Percentiles rank a stretch among this genome's conserved stretches.
Evolutionary conservation across 2,329 filamentous ascomycete genomes (phyloP).

Genomic region (Sphaerulina populicola): DNA sequence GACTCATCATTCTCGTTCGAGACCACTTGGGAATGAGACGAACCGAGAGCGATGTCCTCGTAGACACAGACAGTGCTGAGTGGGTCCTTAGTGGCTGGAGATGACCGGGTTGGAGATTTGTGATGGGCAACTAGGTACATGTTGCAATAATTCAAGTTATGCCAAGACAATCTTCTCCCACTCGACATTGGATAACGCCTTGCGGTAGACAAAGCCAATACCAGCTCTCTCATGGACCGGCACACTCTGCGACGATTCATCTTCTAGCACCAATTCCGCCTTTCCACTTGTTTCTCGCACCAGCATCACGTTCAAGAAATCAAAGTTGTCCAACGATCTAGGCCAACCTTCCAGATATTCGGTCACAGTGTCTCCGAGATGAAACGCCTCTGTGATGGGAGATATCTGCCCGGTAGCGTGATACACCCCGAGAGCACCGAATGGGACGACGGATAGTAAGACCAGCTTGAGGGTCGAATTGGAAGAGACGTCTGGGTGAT

Average conservation of each 20-base stretch:
- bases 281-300: neutral
- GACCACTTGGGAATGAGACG: too few relatives aligned
- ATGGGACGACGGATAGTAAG: neutral
- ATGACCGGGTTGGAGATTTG: slow-evolving; percentile 34
- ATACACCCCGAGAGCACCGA: neutral
- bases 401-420: neutral
- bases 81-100: slow-evolving; percentile 27
- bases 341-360: neutral
- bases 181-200: neutral
- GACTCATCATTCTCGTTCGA: too few relatives aligned
- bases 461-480: neutral
- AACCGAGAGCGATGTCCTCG: too few relatives aligned
- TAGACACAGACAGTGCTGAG: neutral
- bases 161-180: neutral
- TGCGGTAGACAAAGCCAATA: neutral
- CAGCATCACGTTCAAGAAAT: neutral
- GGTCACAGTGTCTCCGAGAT: neutral
- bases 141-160: neutral
- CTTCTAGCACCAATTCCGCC: neutral
- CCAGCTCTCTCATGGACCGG: neutral
- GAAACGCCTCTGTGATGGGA: neutral
- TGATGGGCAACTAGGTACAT: slow-evolving; percentile 29
- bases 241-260: neutral
- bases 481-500: neutral
- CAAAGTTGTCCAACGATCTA: neutral